phyloP scores from a whole-genome alignment of 805 yeast genomes.

The Metschnikowia cubensis region DNA sequence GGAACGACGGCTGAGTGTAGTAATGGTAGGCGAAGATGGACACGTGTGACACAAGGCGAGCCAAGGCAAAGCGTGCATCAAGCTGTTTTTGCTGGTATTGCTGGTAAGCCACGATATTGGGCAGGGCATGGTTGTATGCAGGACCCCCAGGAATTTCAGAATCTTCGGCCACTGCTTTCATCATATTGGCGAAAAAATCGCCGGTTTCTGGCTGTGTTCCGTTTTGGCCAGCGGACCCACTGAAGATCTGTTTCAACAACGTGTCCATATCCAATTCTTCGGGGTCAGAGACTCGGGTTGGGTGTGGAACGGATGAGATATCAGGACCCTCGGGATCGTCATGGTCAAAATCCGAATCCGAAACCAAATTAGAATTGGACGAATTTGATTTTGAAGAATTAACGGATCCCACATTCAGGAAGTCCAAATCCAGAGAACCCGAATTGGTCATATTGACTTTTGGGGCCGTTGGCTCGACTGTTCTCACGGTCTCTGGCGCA shows the following conservation, averaged over 20 bases:
- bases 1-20: conserved; percentile 19
- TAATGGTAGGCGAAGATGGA: conserved; percentile 36
- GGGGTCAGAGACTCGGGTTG: not conserved
- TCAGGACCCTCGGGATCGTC: conserved; percentile 42
- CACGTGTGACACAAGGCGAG: conserved; percentile 25
- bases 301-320: conserved; percentile 21
- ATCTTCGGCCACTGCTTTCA: conserved; percentile 24
- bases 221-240: conserved; percentile 14
- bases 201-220: conserved; percentile 1
- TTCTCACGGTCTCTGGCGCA: too few species aligned
- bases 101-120: conserved; percentile 27
- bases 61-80: conserved; percentile 31
- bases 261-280: conserved; percentile 29
- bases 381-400: too few species aligned
- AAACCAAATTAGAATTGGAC: too few species aligned
- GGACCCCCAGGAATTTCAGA: conserved; percentile 17
- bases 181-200: conserved; percentile 27
- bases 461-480: too few species aligned
- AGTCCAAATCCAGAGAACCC: too few species aligned
- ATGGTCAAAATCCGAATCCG: conserved; percentile 9
- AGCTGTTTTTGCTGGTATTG: conserved; percentile 30
- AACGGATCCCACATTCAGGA: too few species aligned
- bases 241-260: conserved; percentile 31
- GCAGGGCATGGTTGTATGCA: conserved; percentile 19
- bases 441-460: too few species aligned